phyloP scores from a whole-genome alignment of 106 monocot genomes.

The Xerophyta viscosa region DNA sequence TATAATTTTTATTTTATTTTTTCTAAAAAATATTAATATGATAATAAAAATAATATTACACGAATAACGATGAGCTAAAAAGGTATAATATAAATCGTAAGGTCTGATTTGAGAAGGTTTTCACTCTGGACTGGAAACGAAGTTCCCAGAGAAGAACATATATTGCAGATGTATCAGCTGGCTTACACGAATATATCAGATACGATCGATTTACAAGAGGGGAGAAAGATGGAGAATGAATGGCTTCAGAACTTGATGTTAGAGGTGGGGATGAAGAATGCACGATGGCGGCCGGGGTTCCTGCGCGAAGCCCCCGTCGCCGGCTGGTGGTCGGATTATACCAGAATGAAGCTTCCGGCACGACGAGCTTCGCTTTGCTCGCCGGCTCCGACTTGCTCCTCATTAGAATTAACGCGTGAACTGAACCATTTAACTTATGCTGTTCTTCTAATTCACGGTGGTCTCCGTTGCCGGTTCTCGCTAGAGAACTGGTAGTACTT shows the following conservation, averaged over 20 bases:
- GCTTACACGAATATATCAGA: not conserved
- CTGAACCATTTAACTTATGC: slow-evolving; percentile 8
- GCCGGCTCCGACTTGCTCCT: slow-evolving; percentile 81
- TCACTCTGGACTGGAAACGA: too few relatives aligned
- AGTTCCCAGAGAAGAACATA: too few relatives aligned
- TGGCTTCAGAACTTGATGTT: not conserved
- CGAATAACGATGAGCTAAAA: too few relatives aligned
- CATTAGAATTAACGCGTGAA: slow-evolving; percentile 38
- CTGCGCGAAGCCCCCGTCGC: not conserved
- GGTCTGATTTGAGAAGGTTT: too few relatives aligned
- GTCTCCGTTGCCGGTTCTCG: slow-evolving; percentile 7
- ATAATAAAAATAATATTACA: too few relatives aligned
- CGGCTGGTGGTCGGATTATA: slow-evolving; percentile 11
- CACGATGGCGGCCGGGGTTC: not conserved
- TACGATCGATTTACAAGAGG: not conserved
- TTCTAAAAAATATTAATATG: too few relatives aligned
- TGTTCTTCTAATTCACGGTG: not conserved
- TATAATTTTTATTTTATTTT: too few relatives aligned
- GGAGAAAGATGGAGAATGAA: not conserved
- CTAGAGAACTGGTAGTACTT: not conserved
- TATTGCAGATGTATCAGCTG: not conserved
- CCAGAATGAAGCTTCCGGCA: slow-evolving; percentile 28
- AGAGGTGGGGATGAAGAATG: not conserved
- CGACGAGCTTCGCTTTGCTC: slow-evolving; percentile 27
- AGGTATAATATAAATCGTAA: too few relatives aligned